Conservation (phyloP, 805 yeast species). For the Candida bentonensis region DNA sequence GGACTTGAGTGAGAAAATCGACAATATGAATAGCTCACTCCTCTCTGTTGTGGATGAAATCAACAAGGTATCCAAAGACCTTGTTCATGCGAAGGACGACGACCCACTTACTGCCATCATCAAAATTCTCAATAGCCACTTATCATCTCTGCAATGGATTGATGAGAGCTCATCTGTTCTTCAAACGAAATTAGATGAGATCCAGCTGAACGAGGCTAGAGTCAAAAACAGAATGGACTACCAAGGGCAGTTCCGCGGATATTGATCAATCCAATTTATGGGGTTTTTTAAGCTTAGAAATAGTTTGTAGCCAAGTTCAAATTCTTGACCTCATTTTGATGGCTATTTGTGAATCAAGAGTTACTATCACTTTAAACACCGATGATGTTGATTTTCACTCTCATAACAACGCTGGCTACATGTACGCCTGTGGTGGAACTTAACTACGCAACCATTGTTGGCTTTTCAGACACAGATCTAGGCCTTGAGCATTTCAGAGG, state of each 20-base stretch:
- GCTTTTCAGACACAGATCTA: background rate
- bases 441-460: background rate
- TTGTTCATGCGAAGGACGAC: conserved; percentile 46
- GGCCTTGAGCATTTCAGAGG: background rate
- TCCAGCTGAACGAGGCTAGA: conserved; percentile 8
- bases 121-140: conserved; percentile 69
- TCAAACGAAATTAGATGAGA: conserved; percentile 45
- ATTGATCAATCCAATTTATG: background rate
- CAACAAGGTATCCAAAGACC: conserved; percentile 51
- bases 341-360: too few relatives aligned
- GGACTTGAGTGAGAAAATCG: conserved; percentile 66
- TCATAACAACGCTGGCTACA: too few relatives aligned
- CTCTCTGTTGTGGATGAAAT: conserved; percentile 17
- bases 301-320: too few relatives aligned
- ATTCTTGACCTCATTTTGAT: too few relatives aligned
- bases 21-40: conserved; percentile 56
- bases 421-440: background rate
- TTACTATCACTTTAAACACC: too few relatives aligned
- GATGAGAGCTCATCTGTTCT: conserved; percentile 59
- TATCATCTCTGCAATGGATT: conserved; percentile 79
- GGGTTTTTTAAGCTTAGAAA: too few relatives aligned
- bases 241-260: background rate
- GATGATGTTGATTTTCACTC: too few relatives aligned
- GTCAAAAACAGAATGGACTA: background rate
- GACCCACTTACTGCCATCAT: conserved; percentile 40